phyloP scores from a whole-genome alignment of 495 filamentous ascomycete genomes.

The Daldinia grandis region DNA sequence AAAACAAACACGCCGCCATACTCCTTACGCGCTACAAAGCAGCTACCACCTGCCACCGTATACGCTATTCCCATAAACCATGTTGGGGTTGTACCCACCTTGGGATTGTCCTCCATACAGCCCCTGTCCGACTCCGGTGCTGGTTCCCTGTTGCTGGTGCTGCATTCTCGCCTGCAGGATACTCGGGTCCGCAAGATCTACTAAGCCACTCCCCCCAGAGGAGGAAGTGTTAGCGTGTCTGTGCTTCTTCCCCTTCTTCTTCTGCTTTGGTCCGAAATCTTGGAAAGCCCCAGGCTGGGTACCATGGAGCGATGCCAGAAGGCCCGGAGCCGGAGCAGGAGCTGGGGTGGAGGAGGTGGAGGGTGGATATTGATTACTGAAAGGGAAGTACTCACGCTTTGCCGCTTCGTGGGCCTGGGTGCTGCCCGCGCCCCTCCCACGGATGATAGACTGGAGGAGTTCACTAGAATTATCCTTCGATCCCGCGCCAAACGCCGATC shows the following conservation, averaged over 20 bases:
- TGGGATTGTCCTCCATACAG: conserved; percentile 90
- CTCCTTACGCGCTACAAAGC: conserved; percentile 33
- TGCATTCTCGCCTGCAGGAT: conserved; percentile 98
- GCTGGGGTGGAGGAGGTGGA: conserved; percentile 84
- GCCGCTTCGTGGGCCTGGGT: conserved; percentile 77
- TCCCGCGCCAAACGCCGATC: conserved; percentile 59
- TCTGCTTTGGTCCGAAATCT: conserved; percentile 91
- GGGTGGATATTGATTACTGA: conserved; percentile 79
- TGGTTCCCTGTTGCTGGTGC: conserved; percentile 72
- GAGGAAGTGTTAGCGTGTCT: conserved; percentile 99
- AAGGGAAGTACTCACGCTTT: conserved; percentile 94
- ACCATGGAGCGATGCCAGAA: conserved; percentile 89
- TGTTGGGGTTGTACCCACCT: conserved; percentile 95
- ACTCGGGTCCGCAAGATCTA: conserved; percentile 99
- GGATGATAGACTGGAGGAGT: conserved; percentile 79
- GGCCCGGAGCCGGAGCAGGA: conserved; percentile 86
- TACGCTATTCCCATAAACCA: conserved; percentile 81
- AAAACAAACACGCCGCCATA: conserved; percentile 33
- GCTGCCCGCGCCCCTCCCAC: conserved; percentile 59
- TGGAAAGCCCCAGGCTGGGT: conserved; percentile 81
- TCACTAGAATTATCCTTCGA: conserved; percentile 75
- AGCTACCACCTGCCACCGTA: conserved; percentile 77
- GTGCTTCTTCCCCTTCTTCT: conserved; percentile 99
- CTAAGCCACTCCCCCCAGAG: conserved; percentile 95
- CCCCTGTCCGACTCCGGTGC: conserved; percentile 83